Conservation (phyloP, 2,329 filamentous ascomycete species). For the Epichloe aotearoae region DNA sequence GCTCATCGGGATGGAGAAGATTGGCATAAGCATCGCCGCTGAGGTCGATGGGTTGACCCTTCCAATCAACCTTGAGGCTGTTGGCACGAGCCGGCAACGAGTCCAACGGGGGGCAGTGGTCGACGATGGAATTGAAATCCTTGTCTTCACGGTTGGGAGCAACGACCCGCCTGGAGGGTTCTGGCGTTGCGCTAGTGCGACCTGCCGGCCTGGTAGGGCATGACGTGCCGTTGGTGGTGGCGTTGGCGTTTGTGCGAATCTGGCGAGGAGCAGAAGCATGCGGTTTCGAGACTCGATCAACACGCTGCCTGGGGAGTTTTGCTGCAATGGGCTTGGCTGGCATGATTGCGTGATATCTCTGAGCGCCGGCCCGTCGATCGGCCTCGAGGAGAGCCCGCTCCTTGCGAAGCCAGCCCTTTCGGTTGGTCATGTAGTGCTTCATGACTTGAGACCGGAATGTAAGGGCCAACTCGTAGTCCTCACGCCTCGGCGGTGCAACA, state of each 20-base stretch:
- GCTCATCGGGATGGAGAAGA: constrained; percentile 66
- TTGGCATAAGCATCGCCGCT: constrained; percentile 54
- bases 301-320: constrained; percentile 18
- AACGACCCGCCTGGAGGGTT: constrained; percentile 36
- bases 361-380: constrained; percentile 30
- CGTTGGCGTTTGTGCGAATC: constrained; percentile 18
- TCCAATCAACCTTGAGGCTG: constrained; percentile 76
- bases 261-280: constrained; percentile 19
- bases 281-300: constrained; percentile 24
- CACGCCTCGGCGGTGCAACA: constrained; percentile 32
- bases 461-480: constrained; percentile 41
- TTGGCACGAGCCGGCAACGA: constrained; percentile 55
- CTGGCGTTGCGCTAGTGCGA: constrained; percentile 33
- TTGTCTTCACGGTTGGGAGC: constrained; percentile 68
- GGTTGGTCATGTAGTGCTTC: constrained; percentile 30
- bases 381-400: constrained; percentile 37
- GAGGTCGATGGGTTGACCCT: constrained; percentile 66
- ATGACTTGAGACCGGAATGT: constrained; percentile 40
- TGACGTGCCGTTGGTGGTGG: constrained; percentile 11
- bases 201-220: constrained; percentile 16
- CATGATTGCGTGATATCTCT: constrained; percentile 26
- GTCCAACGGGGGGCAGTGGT: constrained; percentile 61
- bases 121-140: constrained; percentile 57
- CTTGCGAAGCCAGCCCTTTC: constrained; percentile 32
- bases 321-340: constrained; percentile 26